Percentiles rank a stretch among this genome's conserved stretches.
Conservation (phyloP, 106 monocot species). For the Iris macrosiphon region DNA sequence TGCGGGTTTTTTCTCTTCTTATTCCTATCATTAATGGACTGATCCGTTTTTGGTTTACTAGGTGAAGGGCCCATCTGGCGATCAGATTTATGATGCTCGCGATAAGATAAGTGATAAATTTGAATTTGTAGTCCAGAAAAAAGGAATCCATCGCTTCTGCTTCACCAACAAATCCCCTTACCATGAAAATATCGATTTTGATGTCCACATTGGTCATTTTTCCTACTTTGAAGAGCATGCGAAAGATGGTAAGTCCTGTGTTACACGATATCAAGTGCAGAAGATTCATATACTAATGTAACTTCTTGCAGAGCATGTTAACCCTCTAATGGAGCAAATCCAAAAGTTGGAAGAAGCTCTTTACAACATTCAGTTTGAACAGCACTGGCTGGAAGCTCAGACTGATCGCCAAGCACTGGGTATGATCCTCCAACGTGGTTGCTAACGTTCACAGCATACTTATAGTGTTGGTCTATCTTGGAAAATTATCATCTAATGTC, state of each 20-base stretch:
- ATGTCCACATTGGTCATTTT: slow-evolving; percentile 77
- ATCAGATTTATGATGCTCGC: slow-evolving; percentile 72
- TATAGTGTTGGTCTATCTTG: no score
- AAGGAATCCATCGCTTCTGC: slow-evolving; percentile 86
- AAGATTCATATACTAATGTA: neutral
- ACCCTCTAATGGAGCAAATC: slow-evolving; percentile 77
- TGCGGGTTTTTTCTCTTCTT: neutral
- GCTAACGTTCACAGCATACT: no score
- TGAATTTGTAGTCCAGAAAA: slow-evolving; percentile 72
- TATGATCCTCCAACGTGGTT: slow-evolving; percentile 35
- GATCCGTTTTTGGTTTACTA: slow-evolving; percentile 12
- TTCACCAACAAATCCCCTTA: slow-evolving; percentile 97
- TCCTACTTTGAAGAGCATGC: slow-evolving; percentile 70
- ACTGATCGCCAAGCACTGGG: slow-evolving; percentile 85
- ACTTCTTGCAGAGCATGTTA: slow-evolving; percentile 64
- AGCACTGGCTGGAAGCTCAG: slow-evolving; percentile 97
- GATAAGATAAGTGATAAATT: slow-evolving; percentile 84
- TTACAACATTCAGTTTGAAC: slow-evolving; percentile 91
- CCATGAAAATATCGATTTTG: slow-evolving; percentile 95
- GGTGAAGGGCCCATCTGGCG: slow-evolving; percentile 72
- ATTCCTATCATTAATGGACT: neutral
- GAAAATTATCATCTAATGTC: no score
- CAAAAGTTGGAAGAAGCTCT: slow-evolving; percentile 75
- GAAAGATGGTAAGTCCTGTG: slow-evolving; percentile 67
- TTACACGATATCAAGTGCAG: neutral